Base-by-base conservation (phyloP, 768 basidiomycete species). In the Chalciporus pseudorubinellus region DNA sequence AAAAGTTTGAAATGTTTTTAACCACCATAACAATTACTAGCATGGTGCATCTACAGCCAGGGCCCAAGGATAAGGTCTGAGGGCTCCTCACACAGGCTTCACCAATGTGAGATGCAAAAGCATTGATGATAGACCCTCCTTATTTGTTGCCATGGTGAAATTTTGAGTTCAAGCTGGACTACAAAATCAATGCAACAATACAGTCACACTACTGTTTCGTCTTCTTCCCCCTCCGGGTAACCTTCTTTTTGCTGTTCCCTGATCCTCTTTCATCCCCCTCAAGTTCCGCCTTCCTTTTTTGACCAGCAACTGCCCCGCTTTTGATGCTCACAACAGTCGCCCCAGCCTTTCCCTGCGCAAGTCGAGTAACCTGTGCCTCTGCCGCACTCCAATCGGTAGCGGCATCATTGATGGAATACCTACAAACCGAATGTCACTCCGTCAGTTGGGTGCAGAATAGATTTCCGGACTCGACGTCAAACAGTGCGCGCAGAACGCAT, bases 261-360 rank as follows among this genome's bases (percentile, higher is more conserved):
- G 24, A 70, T 41, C 49, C 62, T 40, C 67, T 54, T 71, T 72
- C 48, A 61, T 65, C 45, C 60, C 68, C 65, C 21, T 65, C 69
- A 29, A 21, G 29, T 18, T 20, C 55, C 45, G 73, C 74, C 70
- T 89, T 90, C 60, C 86, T 74, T 63, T 90, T 88, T 58, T 80
- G 74, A 3, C 76, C 77, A 1, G 66, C 67, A 5, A 58, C 55
- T 6, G 59, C 63, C 33, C 61, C 64, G 0, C 48, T 70, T 67
- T 88, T 91, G 19, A 97, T 78, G 60, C 87, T 93, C 39, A 95
- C 79, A 13, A 94, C 80, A 1, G 85, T 87, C 28, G 85, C 80
- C 49, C 78, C 82, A 29, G 76, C 78, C 14, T 52, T 63, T 16
- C 63, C 70, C 4, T 70, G 75, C 20, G 69, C 71, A 39, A 82